Percentiles rank a stretch among this genome's conserved stretches.
These are phyloP conservation scores for Naganishia sp. DNA, from an alignment of 1,284 basidiomycete genomes.

Conservation along the genomic window DNA sequence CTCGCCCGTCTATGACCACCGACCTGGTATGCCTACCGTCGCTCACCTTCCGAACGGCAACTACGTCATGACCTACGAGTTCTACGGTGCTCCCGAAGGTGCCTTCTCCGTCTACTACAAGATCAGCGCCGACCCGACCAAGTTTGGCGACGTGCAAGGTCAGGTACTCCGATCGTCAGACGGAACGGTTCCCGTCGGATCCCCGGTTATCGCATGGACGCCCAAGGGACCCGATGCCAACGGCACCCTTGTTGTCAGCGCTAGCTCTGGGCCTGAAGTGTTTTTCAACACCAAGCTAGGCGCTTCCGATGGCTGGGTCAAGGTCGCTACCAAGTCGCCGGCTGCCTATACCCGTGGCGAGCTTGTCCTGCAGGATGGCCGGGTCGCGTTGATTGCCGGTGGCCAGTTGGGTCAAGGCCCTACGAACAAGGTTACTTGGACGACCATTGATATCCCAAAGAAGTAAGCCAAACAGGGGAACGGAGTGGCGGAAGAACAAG, in stretches of 20 bases:
- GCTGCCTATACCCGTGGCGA: slow-evolving; percentile 33
- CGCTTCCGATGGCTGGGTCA: slow-evolving; percentile 32
- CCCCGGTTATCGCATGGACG: slow-evolving; percentile 49
- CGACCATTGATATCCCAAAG: slow-evolving; percentile 28
- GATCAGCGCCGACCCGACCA: slow-evolving; percentile 34
- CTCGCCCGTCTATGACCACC: slow-evolving; percentile 40
- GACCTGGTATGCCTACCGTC: slow-evolving; percentile 52
- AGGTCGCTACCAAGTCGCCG: slow-evolving; percentile 29
- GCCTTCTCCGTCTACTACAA: slow-evolving; percentile 38
- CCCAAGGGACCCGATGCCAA: slow-evolving; percentile 41
- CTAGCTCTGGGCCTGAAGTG: slow-evolving; percentile 36
- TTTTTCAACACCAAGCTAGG: slow-evolving; percentile 37
- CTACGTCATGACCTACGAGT: slow-evolving; percentile 52
- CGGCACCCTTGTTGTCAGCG: slow-evolving; percentile 49
- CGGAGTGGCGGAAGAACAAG: background rate
- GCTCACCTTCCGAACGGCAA: slow-evolving; percentile 45
- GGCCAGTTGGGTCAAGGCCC: slow-evolving; percentile 29
- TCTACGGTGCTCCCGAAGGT: slow-evolving; percentile 40
- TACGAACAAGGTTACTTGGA: slow-evolving; percentile 34
- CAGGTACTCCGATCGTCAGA: slow-evolving; percentile 36
- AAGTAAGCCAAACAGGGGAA: slow-evolving; percentile 1
- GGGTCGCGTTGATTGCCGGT: slow-evolving; percentile 35
- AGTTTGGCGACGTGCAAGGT: slow-evolving; percentile 32
- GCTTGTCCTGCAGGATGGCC: slow-evolving; percentile 33
- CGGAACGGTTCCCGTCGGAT: slow-evolving; percentile 43